Percentiles rank a stretch among this genome's conserved stretches.
phyloP scores from a whole-genome alignment of 192 early-diverging fungal species.

The Coemansia sp. region DNA sequence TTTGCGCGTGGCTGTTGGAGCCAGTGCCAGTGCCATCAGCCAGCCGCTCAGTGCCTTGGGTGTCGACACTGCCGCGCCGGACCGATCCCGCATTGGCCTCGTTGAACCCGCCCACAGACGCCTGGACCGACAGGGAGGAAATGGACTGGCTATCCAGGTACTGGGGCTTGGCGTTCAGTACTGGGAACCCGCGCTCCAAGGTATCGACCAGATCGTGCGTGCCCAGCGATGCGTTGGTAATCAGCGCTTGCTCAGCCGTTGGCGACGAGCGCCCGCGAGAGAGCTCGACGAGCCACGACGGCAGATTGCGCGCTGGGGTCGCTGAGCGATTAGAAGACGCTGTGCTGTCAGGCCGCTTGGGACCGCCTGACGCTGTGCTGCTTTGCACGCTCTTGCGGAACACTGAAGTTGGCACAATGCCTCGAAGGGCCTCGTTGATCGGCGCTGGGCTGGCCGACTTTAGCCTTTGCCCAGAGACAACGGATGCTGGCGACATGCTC shows the following conservation, averaged over 20 bases:
- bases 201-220: constrained; percentile 40
- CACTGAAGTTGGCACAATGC: constrained; percentile 56
- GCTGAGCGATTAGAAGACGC: constrained; percentile 35
- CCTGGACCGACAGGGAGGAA: constrained; percentile 52
- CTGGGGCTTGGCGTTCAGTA: constrained; percentile 21
- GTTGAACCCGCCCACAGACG: constrained; percentile 30
- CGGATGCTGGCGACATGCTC: not conserved
- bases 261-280: constrained; percentile 42
- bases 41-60: constrained; percentile 12
- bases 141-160: constrained; percentile 40
- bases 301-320: constrained; percentile 47
- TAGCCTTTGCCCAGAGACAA: constrained; percentile 10
- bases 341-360: constrained; percentile 28
- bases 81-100: constrained; percentile 31
- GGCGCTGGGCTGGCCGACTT: constrained; percentile 44
- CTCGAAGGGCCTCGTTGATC: constrained; percentile 53
- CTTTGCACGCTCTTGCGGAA: constrained; percentile 51
- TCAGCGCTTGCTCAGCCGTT: not conserved
- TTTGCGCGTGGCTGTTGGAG: constrained; percentile 1
- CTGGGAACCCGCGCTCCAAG: constrained; percentile 48
- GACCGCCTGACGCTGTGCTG: constrained; percentile 12
- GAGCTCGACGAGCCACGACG: constrained; percentile 54
- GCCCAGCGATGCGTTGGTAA: constrained; percentile 33
- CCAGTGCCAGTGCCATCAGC: not conserved
- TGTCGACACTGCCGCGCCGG: constrained; percentile 24